phyloP scores from a whole-genome alignment of 148 eudicot species.

The Vaccinium vitisidaea region DNA sequence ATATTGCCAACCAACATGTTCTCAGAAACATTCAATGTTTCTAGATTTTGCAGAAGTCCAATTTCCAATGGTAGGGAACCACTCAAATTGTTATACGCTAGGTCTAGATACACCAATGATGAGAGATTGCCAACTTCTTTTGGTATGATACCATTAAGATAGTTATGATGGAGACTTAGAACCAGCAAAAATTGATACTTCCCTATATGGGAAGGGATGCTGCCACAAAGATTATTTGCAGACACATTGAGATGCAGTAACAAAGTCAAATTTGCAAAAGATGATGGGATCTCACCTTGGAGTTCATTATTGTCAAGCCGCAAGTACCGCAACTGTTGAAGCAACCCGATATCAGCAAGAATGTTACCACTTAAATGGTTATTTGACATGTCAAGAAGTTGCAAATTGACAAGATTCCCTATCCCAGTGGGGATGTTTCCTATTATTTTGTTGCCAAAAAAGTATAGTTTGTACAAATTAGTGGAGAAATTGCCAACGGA shows the following conservation, averaged over 20 bases:
- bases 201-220: not conserved
- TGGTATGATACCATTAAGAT: not conserved
- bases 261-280: not conserved
- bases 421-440: not conserved
- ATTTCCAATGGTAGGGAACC: not conserved
- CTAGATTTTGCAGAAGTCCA: not conserved
- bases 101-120: fast-evolving
- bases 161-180: not conserved
- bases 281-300: slow-evolving; percentile 3
- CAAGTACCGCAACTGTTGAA: not conserved
- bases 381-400: fast-evolving
- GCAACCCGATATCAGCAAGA: not conserved
- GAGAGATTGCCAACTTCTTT: not conserved
- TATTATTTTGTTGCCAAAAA: fast-evolving
- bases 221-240: not conserved
- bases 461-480: fast-evolving
- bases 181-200: not conserved
- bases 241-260: not conserved
- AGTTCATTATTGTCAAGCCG: fast-evolving
- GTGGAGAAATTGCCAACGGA: not conserved
- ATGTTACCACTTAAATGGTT: not conserved
- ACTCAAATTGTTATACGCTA: not conserved
- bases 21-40: not conserved
- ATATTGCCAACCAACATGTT: not conserved
- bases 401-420: not conserved